Percentiles rank a stretch among this genome's conserved stretches.
Conservation (phyloP, 768 basidiomycete species). For the Boletellus ananiceps region DNA sequence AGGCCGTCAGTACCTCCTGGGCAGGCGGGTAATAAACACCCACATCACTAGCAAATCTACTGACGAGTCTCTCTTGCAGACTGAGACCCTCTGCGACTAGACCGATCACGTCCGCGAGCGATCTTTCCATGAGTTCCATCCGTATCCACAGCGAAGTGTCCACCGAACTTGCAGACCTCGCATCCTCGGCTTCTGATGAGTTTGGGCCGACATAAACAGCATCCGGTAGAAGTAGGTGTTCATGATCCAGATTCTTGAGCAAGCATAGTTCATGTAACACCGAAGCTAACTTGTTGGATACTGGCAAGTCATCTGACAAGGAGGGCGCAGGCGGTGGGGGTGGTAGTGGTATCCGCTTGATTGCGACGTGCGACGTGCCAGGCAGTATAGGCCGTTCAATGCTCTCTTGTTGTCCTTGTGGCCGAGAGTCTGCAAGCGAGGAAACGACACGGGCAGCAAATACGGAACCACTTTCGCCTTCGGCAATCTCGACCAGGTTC, state of each 20-base stretch:
- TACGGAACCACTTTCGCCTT: slow-evolving; percentile 79
- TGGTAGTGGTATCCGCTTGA: slow-evolving; percentile 66
- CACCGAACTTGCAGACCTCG: slow-evolving; percentile 6
- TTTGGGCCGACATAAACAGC: slow-evolving; percentile 61
- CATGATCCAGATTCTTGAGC: slow-evolving; percentile 53
- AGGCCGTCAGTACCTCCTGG: background rate
- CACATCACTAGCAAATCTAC: slow-evolving; percentile 74
- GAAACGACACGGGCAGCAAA: slow-evolving; percentile 37
- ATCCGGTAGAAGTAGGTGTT: slow-evolving; percentile 64
- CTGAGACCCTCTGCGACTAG: slow-evolving; percentile 58
- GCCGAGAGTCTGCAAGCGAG: slow-evolving; percentile 6
- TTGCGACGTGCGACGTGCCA: slow-evolving; percentile 54
- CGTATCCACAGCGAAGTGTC: slow-evolving; percentile 76
- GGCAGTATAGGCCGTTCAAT: slow-evolving; percentile 24
- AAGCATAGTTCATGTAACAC: slow-evolving; percentile 57
- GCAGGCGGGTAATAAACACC: slow-evolving; percentile 28
- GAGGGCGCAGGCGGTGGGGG: slow-evolving; percentile 28
- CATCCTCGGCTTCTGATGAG: slow-evolving; percentile 28
- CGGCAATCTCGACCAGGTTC: slow-evolving; percentile 73
- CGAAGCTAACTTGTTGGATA: slow-evolving; percentile 60
- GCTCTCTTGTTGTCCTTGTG: background rate
- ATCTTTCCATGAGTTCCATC: slow-evolving; percentile 90
- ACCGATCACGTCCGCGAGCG: slow-evolving; percentile 74
- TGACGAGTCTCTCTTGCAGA: slow-evolving; percentile 65
- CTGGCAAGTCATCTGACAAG: slow-evolving; percentile 24